A percentile compares a stretch with the other conserved stretches of the same genome.
Evolutionary conservation across 2,329 filamentous ascomycete genomes (phyloP).

Genomic region (Epichloe elymi): DNA sequence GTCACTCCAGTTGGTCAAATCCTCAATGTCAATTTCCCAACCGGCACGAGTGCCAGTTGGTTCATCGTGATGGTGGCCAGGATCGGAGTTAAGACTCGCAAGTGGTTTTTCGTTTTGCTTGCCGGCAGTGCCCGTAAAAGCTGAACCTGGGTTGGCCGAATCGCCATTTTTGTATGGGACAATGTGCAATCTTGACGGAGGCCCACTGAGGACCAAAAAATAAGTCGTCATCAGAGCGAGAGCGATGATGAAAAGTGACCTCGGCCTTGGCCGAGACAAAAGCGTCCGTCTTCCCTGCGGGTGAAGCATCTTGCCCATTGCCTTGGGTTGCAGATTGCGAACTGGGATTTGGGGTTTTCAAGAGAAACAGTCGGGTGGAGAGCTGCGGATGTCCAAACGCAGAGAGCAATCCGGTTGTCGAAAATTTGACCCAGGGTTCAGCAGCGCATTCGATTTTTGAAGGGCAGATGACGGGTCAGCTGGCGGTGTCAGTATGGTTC

Average conservation of each 20-base stretch:
- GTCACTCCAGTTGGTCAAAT: slow-evolving; percentile 23
- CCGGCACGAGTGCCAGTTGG: slow-evolving; percentile 9
- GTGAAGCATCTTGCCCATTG: slow-evolving; percentile 21
- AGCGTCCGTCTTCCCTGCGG: slow-evolving; percentile 17
- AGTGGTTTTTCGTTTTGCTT: background rate
- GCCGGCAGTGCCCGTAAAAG: too few relatives aligned
- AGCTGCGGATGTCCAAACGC: background rate
- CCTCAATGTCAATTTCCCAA: slow-evolving; percentile 24
- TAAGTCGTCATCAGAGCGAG: slow-evolving; percentile 29
- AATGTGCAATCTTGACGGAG: slow-evolving; percentile 20
- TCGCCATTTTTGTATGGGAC: slow-evolving; percentile 16
- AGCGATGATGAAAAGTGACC: slow-evolving; percentile 26
- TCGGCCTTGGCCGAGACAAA: slow-evolving; percentile 25
- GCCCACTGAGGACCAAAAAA: slow-evolving; percentile 27
- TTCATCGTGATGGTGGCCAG: slow-evolving; percentile 7
- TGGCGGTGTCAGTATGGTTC: background rate
- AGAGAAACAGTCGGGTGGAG: background rate
- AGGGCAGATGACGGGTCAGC: background rate
- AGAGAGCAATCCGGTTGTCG: background rate
- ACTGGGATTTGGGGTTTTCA: background rate
- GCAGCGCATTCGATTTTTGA: background rate
- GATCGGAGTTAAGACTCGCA: background rate
- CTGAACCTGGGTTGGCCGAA: slow-evolving; percentile 4
- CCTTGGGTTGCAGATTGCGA: background rate
- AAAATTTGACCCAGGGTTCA: background rate